phyloP scores from a whole-genome alignment of 106 monocot species.

The Acorus calamus region DNA sequence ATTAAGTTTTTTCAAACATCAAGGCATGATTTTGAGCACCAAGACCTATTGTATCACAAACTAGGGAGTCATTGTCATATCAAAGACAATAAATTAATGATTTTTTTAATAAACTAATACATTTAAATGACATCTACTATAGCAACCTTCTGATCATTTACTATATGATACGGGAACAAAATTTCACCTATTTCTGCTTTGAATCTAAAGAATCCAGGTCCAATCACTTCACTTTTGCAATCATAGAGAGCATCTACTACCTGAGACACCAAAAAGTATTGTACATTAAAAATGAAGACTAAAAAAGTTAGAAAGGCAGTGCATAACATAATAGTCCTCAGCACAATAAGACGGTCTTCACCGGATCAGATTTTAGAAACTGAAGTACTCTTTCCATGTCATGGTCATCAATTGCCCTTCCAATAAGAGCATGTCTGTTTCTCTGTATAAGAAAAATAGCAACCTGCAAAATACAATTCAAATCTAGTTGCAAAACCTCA shows the following conservation, averaged over 20 bases:
- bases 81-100: too few species aligned
- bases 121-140: too few species aligned
- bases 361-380: conserved; percentile 93
- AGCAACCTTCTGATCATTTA: too few species aligned
- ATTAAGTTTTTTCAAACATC: too few species aligned
- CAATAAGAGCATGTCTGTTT: conserved; percentile 91
- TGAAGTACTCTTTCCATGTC: conserved; percentile 91
- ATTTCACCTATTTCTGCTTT: conserved; percentile 96
- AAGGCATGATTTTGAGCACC: too few species aligned
- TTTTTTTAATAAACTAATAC: too few species aligned
- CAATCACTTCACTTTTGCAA: conserved; percentile 99
- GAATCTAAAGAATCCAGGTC: conserved; percentile 99
- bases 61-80: too few species aligned
- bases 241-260: conserved; percentile 97
- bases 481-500: background rate
- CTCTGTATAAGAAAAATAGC: conserved; percentile 99
- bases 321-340: background rate
- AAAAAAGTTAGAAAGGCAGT: too few species aligned
- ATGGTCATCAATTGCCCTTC: conserved; percentile 97
- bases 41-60: too few species aligned
- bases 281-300: too few species aligned
- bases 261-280: conserved; percentile 14
- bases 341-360: conserved; percentile 14
- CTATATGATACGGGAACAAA: background rate
- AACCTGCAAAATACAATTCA: conserved; percentile 43